Evolutionary conservation across 495 filamentous ascomycete genomes (phyloP), one percentile per base, ranked within the genome.

Genomic region (Physcia stellaris): DNA sequence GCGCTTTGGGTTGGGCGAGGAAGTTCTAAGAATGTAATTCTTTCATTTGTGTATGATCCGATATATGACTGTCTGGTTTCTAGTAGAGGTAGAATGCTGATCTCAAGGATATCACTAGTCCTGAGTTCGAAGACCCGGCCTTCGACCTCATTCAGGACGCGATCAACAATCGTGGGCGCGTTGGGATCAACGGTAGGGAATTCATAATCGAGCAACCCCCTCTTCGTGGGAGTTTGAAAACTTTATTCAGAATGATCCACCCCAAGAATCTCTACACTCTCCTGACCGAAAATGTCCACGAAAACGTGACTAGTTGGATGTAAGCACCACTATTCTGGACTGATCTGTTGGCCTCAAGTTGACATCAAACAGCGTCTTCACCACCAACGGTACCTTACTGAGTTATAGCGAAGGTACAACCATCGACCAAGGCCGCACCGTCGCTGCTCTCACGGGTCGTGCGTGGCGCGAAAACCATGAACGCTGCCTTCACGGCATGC

Each of bases 361-460:
- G 24, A 19, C 5, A n/a, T 6, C 10, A 17, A 17, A n/a, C 29
- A 52, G 50, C 37, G 34, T 52, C 33, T 43, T 52, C 26, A 47
- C 50, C 29, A 34, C 16, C 21, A 22, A 35, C 30, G 50, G 50
- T 37, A 52, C 50, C 4, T 35, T 52, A 10, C 47, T 52, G 15
- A 35, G 33, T 19, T 43, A 46, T 47, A 32, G 31, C 28, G 12
- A 37, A 24, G 9, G 31, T 38, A 26, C 34, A 20, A 9, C 24
- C 15, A 38, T 44, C 15, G 35, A 32, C 11, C 22, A 33, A 22
- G 26, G 41, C 19, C 43, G 37, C 24, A 46, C 46, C 24, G 41
- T 49, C 26, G 16, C 43, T 16, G 48, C 50, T 37, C 40, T 47
- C 37, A 41, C 50, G 13, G 50, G 43, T 6, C 29, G 35, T 13